Evolutionary conservation across 768 basidiomycete genomes (phyloP).

Genomic region (Sarcodon sp.): DNA sequence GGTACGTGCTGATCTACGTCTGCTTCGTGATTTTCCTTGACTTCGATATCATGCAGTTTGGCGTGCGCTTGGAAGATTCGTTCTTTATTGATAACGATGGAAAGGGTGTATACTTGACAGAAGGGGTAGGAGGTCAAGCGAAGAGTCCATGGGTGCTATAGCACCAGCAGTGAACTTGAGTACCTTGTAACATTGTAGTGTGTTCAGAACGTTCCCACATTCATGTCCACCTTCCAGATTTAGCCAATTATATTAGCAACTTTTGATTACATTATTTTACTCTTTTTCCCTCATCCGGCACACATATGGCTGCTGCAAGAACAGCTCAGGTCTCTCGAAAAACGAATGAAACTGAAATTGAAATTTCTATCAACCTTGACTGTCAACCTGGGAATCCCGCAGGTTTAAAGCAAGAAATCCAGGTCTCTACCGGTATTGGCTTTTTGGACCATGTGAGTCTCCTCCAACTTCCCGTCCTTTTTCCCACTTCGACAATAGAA

Average conservation of each 20-base stretch:
- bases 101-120: constrained; percentile 44
- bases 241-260: no score
- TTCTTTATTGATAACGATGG: constrained; percentile 54
- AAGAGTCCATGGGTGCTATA: constrained; percentile 21
- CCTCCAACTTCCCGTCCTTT: background rate
- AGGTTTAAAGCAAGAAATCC: constrained; percentile 55
- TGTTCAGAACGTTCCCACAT: no score
- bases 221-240: no score
- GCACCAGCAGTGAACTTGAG: no score
- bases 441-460: constrained; percentile 87
- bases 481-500: background rate
- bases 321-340: constrained; percentile 66
- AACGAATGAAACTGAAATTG: constrained; percentile 85
- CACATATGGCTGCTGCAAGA: constrained; percentile 28
- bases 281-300: constrained; percentile 12
- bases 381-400: constrained; percentile 40
- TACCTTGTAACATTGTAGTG: no score
- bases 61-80: constrained; percentile 78
- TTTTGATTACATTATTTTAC: background rate
- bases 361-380: constrained; percentile 77
- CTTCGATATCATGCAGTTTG: constrained; percentile 30
- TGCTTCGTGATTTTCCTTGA: background rate
- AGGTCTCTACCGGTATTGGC: constrained; percentile 91
- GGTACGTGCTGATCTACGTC: constrained; percentile 20
- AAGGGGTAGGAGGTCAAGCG: constrained; percentile 48